These are phyloP conservation scores for Dothideomycetes sp. DNA, from an alignment of 2,329 filamentous ascomycete genomes.

Conservation along the genomic window DNA sequence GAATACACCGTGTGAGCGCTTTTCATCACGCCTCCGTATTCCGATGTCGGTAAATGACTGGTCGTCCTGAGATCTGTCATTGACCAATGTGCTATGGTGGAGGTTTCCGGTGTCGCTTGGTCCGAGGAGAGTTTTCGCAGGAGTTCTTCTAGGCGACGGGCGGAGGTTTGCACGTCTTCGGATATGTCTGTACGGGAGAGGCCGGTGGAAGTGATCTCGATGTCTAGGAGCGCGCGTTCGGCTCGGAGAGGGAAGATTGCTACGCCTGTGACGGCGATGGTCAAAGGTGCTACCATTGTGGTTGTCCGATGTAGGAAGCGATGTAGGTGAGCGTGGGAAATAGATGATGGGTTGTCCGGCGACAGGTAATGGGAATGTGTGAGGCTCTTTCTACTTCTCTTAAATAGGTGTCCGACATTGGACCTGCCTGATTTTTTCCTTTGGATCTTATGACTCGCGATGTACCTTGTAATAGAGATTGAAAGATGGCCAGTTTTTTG, in stretches of 20 bases:
- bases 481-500: too few species aligned
- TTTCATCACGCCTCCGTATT: neutral
- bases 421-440: too few species aligned
- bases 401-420: too few species aligned
- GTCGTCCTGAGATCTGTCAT: conserved; percentile 2
- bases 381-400: too few species aligned
- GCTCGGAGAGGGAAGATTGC: neutral
- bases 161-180: neutral
- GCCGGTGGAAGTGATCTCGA: neutral
- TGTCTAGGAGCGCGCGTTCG: conserved; percentile 3
- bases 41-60: neutral
- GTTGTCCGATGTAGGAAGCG: too few species aligned
- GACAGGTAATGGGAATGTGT: too few species aligned
- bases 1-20: neutral
- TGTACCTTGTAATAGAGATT: too few species aligned
- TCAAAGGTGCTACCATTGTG: neutral
- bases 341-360: too few species aligned
- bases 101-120: neutral
- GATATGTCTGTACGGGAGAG: neutral
- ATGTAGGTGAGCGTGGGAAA: too few species aligned
- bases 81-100: conserved; percentile 1
- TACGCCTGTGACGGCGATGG: conserved; percentile 3
- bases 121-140: neutral
- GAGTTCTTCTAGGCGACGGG: neutral
- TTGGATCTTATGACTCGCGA: too few species aligned